Base-by-base conservation (phyloP, 345 rosid genomes). In the Carallia pectinifolia region DNA sequence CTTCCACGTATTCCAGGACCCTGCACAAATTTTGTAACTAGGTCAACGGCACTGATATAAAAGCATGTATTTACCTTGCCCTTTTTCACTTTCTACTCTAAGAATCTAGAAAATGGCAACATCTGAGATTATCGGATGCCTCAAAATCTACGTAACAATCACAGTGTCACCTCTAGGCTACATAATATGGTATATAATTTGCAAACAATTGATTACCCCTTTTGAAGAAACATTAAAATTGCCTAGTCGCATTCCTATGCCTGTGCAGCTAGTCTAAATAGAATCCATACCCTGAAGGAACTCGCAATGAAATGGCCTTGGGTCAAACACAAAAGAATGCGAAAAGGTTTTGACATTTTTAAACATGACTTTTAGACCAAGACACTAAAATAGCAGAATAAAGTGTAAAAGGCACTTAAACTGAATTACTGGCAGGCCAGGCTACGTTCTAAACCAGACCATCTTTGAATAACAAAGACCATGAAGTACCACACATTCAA, bases 1-100 rank as follows among this genome's bases (percentile, higher is more conserved):
- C 64, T 78, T 70, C 67, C 73, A 40, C 65, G 80, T 66, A 92
- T 72, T 48, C 97, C 96, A 17, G 67, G 59, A 29, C 94, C 96
- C 97, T 92, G 87, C 68, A 74, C 31, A 27, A 61, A 50, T 33
- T 33, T 39, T 2, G 58, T 44, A 18, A n/a, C 58, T 31, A 36
- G 10, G 48, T 36, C 61, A 61, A 56, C 2, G 10, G 9, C 60
- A 56, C 31, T 3, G 60, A 27, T 27, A 27, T 1, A 56, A 56
- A 19, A 23, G 15, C 15, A n/a, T 13, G 6, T 15, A 34, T 33
- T 47, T 15, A 13, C 47, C 30, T 60, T 44, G 33, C 53, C 52
- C 1, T 27, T 36, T 10, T 54, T 4, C 50, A 23, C 4, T 19
- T 33, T 53, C 54, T 18, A n/a, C 33, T 6, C 60, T 19, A 56